Evolutionary conservation across 768 basidiomycete genomes (phyloP).

Genomic region (Neoboletus subvelutipes): DNA sequence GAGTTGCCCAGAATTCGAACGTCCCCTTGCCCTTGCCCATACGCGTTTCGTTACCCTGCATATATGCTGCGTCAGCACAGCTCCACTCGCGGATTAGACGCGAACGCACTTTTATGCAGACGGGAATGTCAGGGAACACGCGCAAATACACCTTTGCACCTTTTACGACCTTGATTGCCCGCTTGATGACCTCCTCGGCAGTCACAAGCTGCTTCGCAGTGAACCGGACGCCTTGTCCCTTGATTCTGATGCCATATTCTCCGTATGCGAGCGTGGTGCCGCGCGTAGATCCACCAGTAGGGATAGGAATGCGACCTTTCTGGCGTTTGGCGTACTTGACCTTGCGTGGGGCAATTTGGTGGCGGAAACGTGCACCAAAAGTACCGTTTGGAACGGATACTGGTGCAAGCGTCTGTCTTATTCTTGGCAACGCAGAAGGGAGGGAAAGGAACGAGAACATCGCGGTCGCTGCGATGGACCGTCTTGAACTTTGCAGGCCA

Average conservation of each 20-base stretch:
- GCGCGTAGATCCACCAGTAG: conserved; percentile 86
- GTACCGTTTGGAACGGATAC: conserved; percentile 13
- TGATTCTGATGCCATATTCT: conserved; percentile 89
- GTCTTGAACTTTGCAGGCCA: background rate
- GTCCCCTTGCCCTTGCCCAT: conserved; percentile 99
- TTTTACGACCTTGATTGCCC: conserved; percentile 87
- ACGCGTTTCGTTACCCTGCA: conserved; percentile 93
- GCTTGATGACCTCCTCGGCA: conserved; percentile 83
- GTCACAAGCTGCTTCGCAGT: conserved; percentile 88
- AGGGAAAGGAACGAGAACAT: conserved; percentile 27
- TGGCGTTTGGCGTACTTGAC: conserved; percentile 86
- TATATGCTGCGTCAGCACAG: conserved; percentile 1
- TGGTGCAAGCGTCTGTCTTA: conserved; percentile 11
- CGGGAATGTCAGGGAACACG: conserved; percentile 95
- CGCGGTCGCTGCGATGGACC: background rate
- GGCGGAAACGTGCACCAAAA: conserved; percentile 38
- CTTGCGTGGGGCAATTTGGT: conserved; percentile 77
- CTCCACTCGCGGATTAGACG: background rate
- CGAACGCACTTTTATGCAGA: conserved; percentile 84
- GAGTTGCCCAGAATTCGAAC: conserved; percentile 96
- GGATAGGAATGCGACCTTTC: conserved; percentile 85
- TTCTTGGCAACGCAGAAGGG: conserved; percentile 11
- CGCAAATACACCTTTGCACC: conserved; percentile 84
- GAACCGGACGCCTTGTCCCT: conserved; percentile 75
- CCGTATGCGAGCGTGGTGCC: conserved; percentile 92